Evolutionary conservation across 805 yeast species (phyloP), one percentile per base, ranked within the genome.

Genomic region (Metschnikowia anglica): DNA sequence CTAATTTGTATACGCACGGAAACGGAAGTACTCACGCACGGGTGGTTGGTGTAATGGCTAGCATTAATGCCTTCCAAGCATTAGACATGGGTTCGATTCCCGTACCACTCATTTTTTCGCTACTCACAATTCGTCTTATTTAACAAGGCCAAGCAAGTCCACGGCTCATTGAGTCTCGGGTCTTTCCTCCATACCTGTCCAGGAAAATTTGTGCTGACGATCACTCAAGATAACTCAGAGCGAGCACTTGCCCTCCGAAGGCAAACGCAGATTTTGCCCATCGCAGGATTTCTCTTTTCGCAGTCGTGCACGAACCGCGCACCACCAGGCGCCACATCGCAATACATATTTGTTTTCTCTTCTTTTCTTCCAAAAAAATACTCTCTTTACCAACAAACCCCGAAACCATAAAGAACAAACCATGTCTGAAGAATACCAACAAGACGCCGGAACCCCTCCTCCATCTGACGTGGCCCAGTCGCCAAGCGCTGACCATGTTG

Each of bases 31-130:
- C 27, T 25, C 27, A 25, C 27, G 11, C 4, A 5, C 10, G 88
- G 88, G 84, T 79, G 84, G 83, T 82, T 84, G 81, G 91, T 84
- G 88, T 83, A 84, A 87, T 81, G 90, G 91, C 80, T 81, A 84
- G 80, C 87, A 83, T 83, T 73, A 80, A 79, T 80, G 88, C 89
- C 89, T 84, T 84, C 90, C 90, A 84, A 84, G 90, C 88, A 80
- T 80, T 83, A 73, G 90, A 80, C 88, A 82, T 78, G 90, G 89
- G 91, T 84, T 84, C 91, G 89, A 84, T 81, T 84, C 91, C 85
- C 88, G 84, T 80, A 81, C 82, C 83, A 80, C 81, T 82, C 88
- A 80, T 53, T 53, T 55, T 62, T 63, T 66, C 63, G 18, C 4
- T 7, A 8, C 25, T 23, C 10, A 23, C 25, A 8, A 23, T 23